Evolutionary conservation across 768 basidiomycete genomes (phyloP).

Genomic region (Calocybe indica): DNA sequence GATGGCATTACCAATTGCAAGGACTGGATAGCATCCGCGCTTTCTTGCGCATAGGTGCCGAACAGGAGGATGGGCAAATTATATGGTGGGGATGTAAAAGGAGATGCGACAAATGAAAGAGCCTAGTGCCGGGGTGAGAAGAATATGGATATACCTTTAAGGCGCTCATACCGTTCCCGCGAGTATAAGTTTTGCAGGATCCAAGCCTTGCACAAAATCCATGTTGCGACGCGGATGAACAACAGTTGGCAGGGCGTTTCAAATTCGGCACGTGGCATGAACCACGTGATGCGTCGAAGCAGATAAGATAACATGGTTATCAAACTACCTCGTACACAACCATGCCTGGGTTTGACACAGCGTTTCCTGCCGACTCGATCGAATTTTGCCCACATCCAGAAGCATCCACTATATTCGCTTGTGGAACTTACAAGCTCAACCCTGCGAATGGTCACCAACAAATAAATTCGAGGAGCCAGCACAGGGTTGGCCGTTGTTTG

Average conservation of each 20-base stretch:
- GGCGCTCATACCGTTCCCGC: slow-evolving; percentile 47
- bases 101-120: slow-evolving; percentile 52
- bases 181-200: slow-evolving; percentile 65
- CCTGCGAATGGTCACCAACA: slow-evolving; percentile 5
- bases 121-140: slow-evolving; percentile 28
- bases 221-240: slow-evolving; percentile 16
- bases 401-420: slow-evolving; percentile 62
- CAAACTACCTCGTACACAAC: background rate
- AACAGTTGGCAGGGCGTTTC: background rate
- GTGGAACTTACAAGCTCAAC: slow-evolving; percentile 83
- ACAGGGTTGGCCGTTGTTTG: slow-evolving; percentile 67
- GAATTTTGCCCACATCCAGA: slow-evolving; percentile 81
- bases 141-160: background rate
- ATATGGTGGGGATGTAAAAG: slow-evolving; percentile 59
- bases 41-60: slow-evolving; percentile 69
- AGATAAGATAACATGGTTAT: too few species aligned
- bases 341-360: slow-evolving; percentile 45
- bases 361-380: slow-evolving; percentile 82
- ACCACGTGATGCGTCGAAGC: too few species aligned
- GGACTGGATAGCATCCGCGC: slow-evolving; percentile 55
- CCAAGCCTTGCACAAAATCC: slow-evolving; percentile 69
- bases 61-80: slow-evolving; percentile 84
- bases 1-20: slow-evolving; percentile 45
- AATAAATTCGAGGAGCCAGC: slow-evolving; percentile 21
- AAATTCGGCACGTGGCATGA: too few species aligned